Conservation (phyloP, 108 stramenopile species). For the Cyclotella atomus region DNA sequence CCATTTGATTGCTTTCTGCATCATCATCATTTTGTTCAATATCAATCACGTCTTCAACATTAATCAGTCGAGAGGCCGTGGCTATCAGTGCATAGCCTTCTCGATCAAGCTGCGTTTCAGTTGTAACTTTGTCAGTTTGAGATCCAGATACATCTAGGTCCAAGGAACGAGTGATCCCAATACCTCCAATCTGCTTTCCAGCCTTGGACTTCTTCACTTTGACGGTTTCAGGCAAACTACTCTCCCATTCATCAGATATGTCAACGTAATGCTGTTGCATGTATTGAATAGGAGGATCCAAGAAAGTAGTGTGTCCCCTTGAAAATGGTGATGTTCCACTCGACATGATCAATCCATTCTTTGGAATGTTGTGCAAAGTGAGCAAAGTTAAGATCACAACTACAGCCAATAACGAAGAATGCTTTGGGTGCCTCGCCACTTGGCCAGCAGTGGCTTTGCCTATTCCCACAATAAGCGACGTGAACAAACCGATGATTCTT, state of each 20-base stretch:
- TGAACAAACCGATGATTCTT: constrained; percentile 45
- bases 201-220: constrained; percentile 22
- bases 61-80: constrained; percentile 28
- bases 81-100: constrained; percentile 30
- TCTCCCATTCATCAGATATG: constrained; percentile 29
- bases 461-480: constrained; percentile 40
- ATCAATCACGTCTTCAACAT: constrained; percentile 9
- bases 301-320: constrained; percentile 62
- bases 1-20: constrained; percentile 12
- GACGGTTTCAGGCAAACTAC: constrained; percentile 21
- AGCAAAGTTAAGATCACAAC: constrained; percentile 34
- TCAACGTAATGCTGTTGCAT: constrained; percentile 29
- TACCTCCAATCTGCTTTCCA: constrained; percentile 39
- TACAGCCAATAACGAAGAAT: constrained; percentile 44
- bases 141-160: constrained; percentile 27
- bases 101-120: constrained; percentile 20
- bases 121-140: constrained; percentile 20
- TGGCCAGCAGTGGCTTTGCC: constrained; percentile 44
- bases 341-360: constrained; percentile 72
- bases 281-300: constrained; percentile 51
- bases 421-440: constrained; percentile 56
- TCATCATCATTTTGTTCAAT: constrained; percentile 24
- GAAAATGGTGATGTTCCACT: constrained; percentile 43
- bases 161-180: constrained; percentile 56
- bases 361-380: constrained; percentile 55